Conservation (phyloP, 805 yeast genomes). For the Saccharomyces eubayanus region DNA sequence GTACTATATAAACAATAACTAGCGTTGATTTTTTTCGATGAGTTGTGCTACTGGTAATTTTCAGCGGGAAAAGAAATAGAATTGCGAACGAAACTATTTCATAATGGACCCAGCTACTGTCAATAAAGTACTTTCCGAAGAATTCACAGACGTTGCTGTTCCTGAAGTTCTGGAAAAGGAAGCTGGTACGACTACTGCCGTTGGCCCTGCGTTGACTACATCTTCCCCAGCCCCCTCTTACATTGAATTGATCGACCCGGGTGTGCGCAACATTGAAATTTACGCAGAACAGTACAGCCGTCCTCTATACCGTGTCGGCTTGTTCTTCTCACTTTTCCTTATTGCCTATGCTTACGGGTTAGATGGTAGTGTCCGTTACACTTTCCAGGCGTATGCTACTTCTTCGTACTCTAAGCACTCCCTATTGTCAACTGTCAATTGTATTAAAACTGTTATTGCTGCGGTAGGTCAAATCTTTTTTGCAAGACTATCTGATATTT, state of each 20-base stretch:
- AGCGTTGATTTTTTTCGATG: background rate
- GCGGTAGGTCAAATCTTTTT: slow-evolving; percentile 52
- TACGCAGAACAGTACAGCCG: slow-evolving; percentile 44
- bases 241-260: slow-evolving; percentile 22
- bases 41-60: background rate
- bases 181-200: background rate
- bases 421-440: slow-evolving; percentile 42
- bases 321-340: slow-evolving; percentile 44
- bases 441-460: slow-evolving; percentile 47
- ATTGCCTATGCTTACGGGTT: slow-evolving; percentile 54
- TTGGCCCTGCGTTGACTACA: background rate
- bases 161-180: background rate
- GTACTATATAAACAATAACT: background rate
- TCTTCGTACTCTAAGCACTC: slow-evolving; percentile 44
- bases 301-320: slow-evolving; percentile 30
- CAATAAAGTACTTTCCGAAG: background rate
- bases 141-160: background rate
- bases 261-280: slow-evolving; percentile 50
- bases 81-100: background rate
- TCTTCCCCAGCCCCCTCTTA: background rate
- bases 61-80: background rate
- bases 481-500: slow-evolving; percentile 49
- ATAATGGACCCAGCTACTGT: background rate
- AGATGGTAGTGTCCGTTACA: slow-evolving; percentile 42
- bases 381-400: slow-evolving; percentile 42